A percentile compares a stretch with the other conserved stretches of the same genome.
Conservation (phyloP, 1,284 basidiomycete genomes). For the Singerocomus inundabilis region DNA sequence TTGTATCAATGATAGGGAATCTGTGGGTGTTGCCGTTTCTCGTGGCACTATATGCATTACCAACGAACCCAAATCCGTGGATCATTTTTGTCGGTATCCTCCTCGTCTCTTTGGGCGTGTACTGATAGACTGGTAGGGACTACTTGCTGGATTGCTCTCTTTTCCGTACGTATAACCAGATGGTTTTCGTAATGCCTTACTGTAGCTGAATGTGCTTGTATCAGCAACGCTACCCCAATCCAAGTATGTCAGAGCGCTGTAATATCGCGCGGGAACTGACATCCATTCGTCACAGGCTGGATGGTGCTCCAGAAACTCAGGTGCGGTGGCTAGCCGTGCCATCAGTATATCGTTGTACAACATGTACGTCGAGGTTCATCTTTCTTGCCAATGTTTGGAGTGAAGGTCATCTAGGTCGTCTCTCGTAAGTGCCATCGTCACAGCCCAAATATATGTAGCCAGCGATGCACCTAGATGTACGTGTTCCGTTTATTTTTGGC, state of each 20-base stretch:
- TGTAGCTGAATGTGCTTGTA: neutral
- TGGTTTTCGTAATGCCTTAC: conserved; percentile 9
- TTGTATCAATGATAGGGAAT: conserved; percentile 48
- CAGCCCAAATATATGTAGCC: conserved; percentile 45
- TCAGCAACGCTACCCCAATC: conserved; percentile 36
- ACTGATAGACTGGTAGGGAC: conserved; percentile 6
- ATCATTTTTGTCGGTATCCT: conserved; percentile 10
- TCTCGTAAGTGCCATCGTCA: conserved; percentile 45
- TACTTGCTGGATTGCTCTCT: conserved; percentile 18
- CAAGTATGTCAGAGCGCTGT: conserved; percentile 19
- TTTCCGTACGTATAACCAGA: conserved; percentile 1
- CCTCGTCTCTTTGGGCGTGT: neutral
- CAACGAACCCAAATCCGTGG: conserved; percentile 13
- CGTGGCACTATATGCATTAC: conserved; percentile 14
- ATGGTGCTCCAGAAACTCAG: conserved; percentile 56
- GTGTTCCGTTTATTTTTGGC: too few relatives aligned
- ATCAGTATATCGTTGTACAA: conserved; percentile 57
- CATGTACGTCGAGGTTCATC: conserved; percentile 39
- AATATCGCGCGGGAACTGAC: neutral
- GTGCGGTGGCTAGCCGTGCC: conserved; percentile 53
- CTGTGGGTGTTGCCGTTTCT: conserved; percentile 44
- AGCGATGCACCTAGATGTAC: conserved; percentile 49
- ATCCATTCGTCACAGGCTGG: conserved; percentile 37
- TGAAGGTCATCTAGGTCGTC: conserved; percentile 42
- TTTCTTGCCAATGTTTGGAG: neutral